Percentiles rank a stretch among this genome's conserved stretches.
Evolutionary conservation across 2,329 filamentous ascomycete genomes (phyloP).

Genomic region (Akanthomyces uredinophilus): DNA sequence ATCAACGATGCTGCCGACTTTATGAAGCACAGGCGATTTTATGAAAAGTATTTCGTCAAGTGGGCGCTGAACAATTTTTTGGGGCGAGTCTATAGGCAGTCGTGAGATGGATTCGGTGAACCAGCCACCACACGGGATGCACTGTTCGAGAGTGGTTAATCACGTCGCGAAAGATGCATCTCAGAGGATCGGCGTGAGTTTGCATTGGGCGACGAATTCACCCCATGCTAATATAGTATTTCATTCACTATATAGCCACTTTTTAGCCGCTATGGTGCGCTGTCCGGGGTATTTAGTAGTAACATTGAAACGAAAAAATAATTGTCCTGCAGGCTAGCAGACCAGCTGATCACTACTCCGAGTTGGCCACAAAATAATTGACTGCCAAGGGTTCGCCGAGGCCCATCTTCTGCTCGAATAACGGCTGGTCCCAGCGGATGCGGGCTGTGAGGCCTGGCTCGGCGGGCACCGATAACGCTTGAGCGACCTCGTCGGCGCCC

Average conservation of each 20-base stretch:
- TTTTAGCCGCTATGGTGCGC: too few species aligned
- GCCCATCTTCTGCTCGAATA: neutral
- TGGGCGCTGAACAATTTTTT: neutral
- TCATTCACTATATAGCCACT: too few species aligned
- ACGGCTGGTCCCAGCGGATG: constrained; percentile 4
- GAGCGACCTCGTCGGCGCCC: neutral
- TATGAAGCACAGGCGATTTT: neutral
- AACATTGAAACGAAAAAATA: neutral
- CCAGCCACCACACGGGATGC: too few species aligned
- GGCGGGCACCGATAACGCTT: neutral
- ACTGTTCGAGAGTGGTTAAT: neutral
- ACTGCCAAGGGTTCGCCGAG: neutral
- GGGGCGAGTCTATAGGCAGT: neutral
- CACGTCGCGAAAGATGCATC: too few species aligned
- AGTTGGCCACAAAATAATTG: constrained; percentile 7
- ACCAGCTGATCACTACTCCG: neutral
- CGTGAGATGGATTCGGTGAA: too few species aligned
- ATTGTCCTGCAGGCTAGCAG: neutral
- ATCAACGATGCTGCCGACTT: constrained; percentile 21
- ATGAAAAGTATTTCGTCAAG: neutral
- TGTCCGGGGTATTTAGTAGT: neutral
- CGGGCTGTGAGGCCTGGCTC: constrained; percentile 3
- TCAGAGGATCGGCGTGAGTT: too few species aligned
- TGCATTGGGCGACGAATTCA: too few species aligned
- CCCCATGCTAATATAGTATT: too few species aligned